phyloP scores from a whole-genome alignment of 108 stramenopile genomes.

The Cyclostephanos invisitatus region DNA sequence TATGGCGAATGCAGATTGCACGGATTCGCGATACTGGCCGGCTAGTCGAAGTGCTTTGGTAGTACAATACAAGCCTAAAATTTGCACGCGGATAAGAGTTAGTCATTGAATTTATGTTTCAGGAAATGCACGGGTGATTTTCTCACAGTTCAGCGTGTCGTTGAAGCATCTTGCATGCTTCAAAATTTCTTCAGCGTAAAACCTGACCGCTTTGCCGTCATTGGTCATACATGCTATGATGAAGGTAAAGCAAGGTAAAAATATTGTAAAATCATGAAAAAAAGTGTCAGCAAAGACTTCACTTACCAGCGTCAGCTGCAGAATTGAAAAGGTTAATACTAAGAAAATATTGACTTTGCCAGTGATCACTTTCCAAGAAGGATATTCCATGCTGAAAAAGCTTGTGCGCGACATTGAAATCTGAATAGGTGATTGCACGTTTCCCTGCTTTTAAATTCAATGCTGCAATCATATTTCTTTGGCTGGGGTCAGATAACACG shows the following conservation, averaged over 20 bases:
- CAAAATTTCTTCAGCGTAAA: neutral
- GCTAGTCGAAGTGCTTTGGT: neutral
- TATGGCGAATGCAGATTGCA: neutral
- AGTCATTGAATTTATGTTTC: neutral
- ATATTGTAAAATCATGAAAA: neutral
- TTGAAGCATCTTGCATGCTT: slow-evolving; percentile 6
- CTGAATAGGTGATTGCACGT: slow-evolving; percentile 14
- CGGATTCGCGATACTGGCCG: neutral
- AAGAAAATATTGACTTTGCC: slow-evolving; percentile 18
- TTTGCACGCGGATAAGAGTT: neutral
- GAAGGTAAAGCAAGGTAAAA: slow-evolving; percentile 6
- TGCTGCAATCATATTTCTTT: slow-evolving; percentile 21
- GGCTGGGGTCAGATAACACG: slow-evolving; percentile 5
- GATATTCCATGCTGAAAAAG: slow-evolving; percentile 35
- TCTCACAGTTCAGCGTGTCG: neutral
- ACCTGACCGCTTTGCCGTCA: neutral
- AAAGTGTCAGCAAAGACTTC: neutral
- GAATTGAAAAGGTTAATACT: slow-evolving; percentile 29
- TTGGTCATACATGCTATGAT: neutral
- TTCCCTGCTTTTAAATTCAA: slow-evolving; percentile 36
- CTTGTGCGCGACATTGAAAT: slow-evolving; percentile 10
- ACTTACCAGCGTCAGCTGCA: slow-evolving; percentile 24
- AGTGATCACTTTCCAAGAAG: slow-evolving; percentile 22
- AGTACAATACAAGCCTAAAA: neutral
- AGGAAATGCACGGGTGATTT: neutral